phyloP scores from a whole-genome alignment of 2,329 filamentous ascomycete species.

The Pseudogymnoascus sp. region DNA sequence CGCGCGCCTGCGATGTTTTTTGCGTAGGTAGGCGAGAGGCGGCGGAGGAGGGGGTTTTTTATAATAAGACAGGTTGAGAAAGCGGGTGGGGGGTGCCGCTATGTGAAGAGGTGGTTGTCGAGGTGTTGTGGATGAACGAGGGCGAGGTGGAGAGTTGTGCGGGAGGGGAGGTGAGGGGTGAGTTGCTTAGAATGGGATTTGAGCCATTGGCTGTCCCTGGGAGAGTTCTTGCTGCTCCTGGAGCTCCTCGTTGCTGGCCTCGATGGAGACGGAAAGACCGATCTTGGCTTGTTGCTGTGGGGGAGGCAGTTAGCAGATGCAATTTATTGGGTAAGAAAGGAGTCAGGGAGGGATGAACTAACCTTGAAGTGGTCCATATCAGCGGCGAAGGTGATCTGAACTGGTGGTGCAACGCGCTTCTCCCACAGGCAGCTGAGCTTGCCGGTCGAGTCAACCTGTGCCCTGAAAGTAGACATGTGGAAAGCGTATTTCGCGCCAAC shows the following conservation, averaged over 20 bases:
- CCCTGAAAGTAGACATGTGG: conserved; percentile 88
- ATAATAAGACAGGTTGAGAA: conserved; percentile 9
- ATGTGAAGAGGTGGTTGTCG: not conserved
- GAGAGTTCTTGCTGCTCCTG: conserved; percentile 70
- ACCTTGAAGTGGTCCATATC: conserved; percentile 96
- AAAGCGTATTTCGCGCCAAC: conserved; percentile 98
- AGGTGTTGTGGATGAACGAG: conserved; percentile 5
- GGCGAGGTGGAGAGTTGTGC: not conserved
- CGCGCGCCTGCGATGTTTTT: not conserved
- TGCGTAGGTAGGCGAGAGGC: not conserved
- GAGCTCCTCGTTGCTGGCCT: conserved; percentile 75
- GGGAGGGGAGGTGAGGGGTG: not conserved
- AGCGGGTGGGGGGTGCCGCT: not conserved
- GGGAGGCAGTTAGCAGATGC: conserved; percentile 25
- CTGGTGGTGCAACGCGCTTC: conserved; percentile 89
- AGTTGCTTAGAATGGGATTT: conserved; percentile 54
- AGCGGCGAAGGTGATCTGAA: conserved; percentile 89
- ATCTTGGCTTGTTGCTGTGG: conserved; percentile 86
- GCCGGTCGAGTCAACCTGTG: conserved; percentile 90
- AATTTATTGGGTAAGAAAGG: not conserved
- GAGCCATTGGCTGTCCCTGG: conserved; percentile 40
- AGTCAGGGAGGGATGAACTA: conserved; percentile 36
- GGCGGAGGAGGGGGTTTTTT: not conserved
- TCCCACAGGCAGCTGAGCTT: conserved; percentile 89
- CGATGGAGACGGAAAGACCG: conserved; percentile 86